Evolutionary conservation across 2,329 filamentous ascomycete genomes (phyloP).

Genomic region (Dichotomopilus funicola): DNA sequence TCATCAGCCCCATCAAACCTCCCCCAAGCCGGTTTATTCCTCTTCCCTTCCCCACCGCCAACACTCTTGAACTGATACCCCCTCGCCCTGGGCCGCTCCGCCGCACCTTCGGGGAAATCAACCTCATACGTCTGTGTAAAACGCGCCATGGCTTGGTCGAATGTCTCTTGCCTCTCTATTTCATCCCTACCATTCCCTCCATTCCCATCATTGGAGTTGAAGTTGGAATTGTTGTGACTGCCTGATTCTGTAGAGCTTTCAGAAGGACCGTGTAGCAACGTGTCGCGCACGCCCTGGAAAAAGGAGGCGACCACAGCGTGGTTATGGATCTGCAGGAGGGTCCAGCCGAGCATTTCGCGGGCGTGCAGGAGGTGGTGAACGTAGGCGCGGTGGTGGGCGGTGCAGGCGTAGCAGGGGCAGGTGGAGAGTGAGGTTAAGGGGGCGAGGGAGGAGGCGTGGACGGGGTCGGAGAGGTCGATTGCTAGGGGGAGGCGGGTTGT

Average conservation of each 20-base stretch:
- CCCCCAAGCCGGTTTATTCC: slow-evolving; percentile 58
- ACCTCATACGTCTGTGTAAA: slow-evolving; percentile 57
- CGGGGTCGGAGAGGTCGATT: slow-evolving; percentile 66
- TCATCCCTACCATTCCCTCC: slow-evolving; percentile 31
- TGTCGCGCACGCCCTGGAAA: slow-evolving; percentile 62
- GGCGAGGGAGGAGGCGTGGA: slow-evolving; percentile 54
- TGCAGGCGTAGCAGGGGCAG: slow-evolving; percentile 81
- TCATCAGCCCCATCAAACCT: slow-evolving; percentile 44
- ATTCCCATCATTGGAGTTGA: too few species aligned
- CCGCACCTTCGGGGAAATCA: slow-evolving; percentile 66
- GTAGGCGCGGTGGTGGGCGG: slow-evolving; percentile 76
- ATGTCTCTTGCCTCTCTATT: slow-evolving; percentile 35
- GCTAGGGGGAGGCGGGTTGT: slow-evolving; percentile 50
- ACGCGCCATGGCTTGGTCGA: slow-evolving; percentile 43
- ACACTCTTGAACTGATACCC: slow-evolving; percentile 77
- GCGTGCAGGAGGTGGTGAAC: slow-evolving; percentile 80
- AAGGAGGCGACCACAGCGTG: slow-evolving; percentile 65
- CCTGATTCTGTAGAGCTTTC: too few species aligned
- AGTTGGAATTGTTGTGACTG: too few species aligned
- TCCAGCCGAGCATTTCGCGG: slow-evolving; percentile 97
- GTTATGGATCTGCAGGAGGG: slow-evolving; percentile 87
- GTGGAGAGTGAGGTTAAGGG: slow-evolving; percentile 53
- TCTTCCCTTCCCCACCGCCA: slow-evolving; percentile 59
- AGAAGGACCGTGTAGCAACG: slow-evolving; percentile 37
- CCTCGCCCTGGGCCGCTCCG: slow-evolving; percentile 69